A percentile compares a stretch with the other conserved stretches of the same genome.
Evolutionary conservation across 371 early-diverging fungal species (phyloP).

Genomic region (Mucor mucedo): DNA sequence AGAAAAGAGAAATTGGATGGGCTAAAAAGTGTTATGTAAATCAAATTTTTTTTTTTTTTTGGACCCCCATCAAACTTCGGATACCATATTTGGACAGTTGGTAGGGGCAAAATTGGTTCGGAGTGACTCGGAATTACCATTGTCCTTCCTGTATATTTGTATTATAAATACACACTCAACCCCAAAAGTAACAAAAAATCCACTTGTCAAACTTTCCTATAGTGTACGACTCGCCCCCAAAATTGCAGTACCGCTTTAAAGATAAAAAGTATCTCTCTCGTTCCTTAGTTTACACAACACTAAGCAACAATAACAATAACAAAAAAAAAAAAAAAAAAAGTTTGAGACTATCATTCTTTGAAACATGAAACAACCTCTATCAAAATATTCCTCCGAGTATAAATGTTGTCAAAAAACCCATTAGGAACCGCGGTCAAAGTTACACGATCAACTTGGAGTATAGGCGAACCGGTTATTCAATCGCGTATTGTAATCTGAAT

Average conservation of each 20-base stretch:
- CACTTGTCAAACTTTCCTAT: not conserved
- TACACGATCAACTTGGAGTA: constrained; percentile 12
- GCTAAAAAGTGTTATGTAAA: constrained; percentile 13
- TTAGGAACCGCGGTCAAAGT: not conserved
- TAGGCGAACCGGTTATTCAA: not conserved
- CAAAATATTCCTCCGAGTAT: not conserved
- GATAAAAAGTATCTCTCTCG: too few species aligned
- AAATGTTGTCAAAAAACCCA: not conserved
- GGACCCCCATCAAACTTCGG: constrained; percentile 32
- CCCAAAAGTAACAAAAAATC: constrained; percentile 12
- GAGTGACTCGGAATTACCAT: constrained; percentile 26
- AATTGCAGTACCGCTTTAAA: constrained; percentile 15
- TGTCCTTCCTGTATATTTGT: constrained; percentile 24
- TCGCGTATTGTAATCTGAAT: constrained; percentile 2
- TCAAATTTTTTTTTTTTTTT: constrained; percentile 9
- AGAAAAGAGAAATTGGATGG: not conserved
- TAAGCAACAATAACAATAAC: not conserved
- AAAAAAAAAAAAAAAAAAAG: not conserved
- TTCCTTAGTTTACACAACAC: too few species aligned
- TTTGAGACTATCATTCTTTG: constrained; percentile 14
- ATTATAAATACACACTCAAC: constrained; percentile 26
- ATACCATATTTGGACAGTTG: constrained; percentile 30
- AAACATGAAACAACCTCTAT: constrained; percentile 16
- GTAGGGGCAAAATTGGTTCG: constrained; percentile 38
- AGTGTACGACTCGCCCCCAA: constrained; percentile 13